Evolutionary conservation across 2,329 filamentous ascomycete genomes (phyloP).

Genomic region (Periconia macrospinosa): DNA sequence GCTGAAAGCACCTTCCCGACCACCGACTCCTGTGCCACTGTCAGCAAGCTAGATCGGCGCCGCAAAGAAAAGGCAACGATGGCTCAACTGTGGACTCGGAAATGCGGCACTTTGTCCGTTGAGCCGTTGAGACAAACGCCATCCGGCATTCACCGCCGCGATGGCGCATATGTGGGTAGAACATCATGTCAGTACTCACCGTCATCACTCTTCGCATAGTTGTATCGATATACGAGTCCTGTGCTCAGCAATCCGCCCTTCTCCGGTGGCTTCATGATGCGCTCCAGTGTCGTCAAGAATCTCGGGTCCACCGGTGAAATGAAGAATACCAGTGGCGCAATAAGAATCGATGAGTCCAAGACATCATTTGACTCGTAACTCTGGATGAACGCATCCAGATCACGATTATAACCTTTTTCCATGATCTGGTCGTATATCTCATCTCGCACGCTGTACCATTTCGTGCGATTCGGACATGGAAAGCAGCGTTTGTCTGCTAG

Average conservation of each 20-base stretch:
- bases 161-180: not conserved
- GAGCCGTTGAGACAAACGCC: constrained; percentile 9
- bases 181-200: constrained; percentile 50
- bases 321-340: constrained; percentile 79
- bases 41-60: constrained; percentile 3
- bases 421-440: constrained; percentile 74
- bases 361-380: constrained; percentile 73
- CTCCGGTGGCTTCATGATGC: constrained; percentile 71
- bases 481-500: constrained; percentile 75
- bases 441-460: constrained; percentile 70
- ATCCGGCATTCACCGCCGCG: constrained; percentile 3
- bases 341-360: constrained; percentile 74
- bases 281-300: constrained; percentile 71
- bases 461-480: constrained; percentile 68
- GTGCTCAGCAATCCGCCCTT: constrained; percentile 76
- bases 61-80: not conserved
- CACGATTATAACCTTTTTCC: constrained; percentile 74
- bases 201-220: constrained; percentile 69
- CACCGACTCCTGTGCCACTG: constrained; percentile 64
- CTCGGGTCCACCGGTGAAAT: constrained; percentile 76
- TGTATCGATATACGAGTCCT: constrained; percentile 74
- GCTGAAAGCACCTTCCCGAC: constrained; percentile 73
- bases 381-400: constrained; percentile 71
- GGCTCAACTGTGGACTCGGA: not conserved
- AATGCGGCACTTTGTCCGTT: constrained; percentile 1